Base-by-base conservation (phyloP, 768 basidiomycete genomes). In the Termitomyces eurrhizus region DNA sequence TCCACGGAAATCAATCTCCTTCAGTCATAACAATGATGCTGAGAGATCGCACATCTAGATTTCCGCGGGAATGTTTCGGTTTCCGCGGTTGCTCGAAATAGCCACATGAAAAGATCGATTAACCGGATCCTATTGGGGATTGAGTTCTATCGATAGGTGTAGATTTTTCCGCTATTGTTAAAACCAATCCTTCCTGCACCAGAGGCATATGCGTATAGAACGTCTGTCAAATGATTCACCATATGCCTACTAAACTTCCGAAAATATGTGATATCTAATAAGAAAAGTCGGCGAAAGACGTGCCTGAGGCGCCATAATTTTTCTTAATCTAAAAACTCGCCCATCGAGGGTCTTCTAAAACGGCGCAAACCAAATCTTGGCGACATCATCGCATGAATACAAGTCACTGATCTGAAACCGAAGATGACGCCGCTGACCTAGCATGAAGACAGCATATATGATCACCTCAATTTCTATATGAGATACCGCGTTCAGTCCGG, bases 21-120 rank as follows among this genome's bases (percentile, higher is more conserved):
- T 56, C 53, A 53, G 68, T 70, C 68, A 74, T 70, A 69, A 65
- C 63, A 64, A 71, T 73, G 74, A 76, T 74, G 67, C 68, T 68
- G 68, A 59, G 62, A 62, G 60, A 57, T 62, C 59, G 60, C 59
- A 59, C 41, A 42, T 51, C 32, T 7, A 44, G 44, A 66, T 64
- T 59, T 66, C 70, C 70, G 68, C 67, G 70, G 70, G 42, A 62
- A 48, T 26, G 18, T 4, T 29, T 52, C 33, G 64, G 52, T 65
- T 60, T 64, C 70, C 69, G 68, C 68, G 70, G 68, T 56, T 53
- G 52, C 64, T 52, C 44, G 41, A 53, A 49, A 57, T 56, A 57
- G 36, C 45, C 55, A 58, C 59, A 64, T 61, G 59, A 48, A 52
- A 16, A 52, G 12, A 48, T 57, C 44, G 36, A 46, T 56, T 16